These are phyloP conservation scores for Krasilnikovozyma curviuscula DNA, from an alignment of 768 basidiomycete genomes.

Conservation along the genomic window DNA sequence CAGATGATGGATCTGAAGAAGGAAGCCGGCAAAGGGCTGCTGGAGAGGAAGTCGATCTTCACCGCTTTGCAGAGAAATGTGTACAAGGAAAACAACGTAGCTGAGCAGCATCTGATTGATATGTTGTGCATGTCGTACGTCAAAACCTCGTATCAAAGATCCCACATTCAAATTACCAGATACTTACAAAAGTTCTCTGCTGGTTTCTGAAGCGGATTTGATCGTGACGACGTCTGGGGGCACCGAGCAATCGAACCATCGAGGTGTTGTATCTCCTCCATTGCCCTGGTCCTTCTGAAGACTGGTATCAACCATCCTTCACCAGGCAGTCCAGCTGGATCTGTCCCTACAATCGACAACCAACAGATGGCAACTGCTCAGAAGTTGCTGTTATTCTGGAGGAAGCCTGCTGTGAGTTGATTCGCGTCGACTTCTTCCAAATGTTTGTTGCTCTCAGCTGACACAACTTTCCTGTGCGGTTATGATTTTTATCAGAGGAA, in stretches of 20 bases:
- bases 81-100: slow-evolving; percentile 96
- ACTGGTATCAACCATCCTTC: slow-evolving; percentile 72
- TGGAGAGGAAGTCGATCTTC: slow-evolving; percentile 81
- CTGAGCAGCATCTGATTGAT: slow-evolving; percentile 97
- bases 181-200: background rate
- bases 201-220: slow-evolving; percentile 52
- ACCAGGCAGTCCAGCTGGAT: slow-evolving; percentile 15
- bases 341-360: slow-evolving; percentile 64
- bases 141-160: slow-evolving; percentile 3
- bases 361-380: slow-evolving; percentile 93
- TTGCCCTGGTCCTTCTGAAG: slow-evolving; percentile 89
- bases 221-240: slow-evolving; percentile 96
- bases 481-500: slow-evolving; percentile 45
- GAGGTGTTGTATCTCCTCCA: slow-evolving; percentile 93
- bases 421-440: background rate
- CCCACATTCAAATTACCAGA: background rate
- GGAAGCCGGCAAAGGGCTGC: slow-evolving; percentile 66
- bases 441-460: background rate
- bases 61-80: slow-evolving; percentile 96
- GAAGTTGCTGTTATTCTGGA: slow-evolving; percentile 91
- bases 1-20: slow-evolving; percentile 61
- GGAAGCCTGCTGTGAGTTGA: slow-evolving; percentile 85
- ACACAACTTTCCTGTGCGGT: background rate
- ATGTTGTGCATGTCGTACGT: slow-evolving; percentile 98
- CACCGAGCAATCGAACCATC: slow-evolving; percentile 88